Percentiles rank a stretch among this genome's conserved stretches.
Conservation (phyloP, 106 monocot genomes). For the Allium fistulosum region DNA sequence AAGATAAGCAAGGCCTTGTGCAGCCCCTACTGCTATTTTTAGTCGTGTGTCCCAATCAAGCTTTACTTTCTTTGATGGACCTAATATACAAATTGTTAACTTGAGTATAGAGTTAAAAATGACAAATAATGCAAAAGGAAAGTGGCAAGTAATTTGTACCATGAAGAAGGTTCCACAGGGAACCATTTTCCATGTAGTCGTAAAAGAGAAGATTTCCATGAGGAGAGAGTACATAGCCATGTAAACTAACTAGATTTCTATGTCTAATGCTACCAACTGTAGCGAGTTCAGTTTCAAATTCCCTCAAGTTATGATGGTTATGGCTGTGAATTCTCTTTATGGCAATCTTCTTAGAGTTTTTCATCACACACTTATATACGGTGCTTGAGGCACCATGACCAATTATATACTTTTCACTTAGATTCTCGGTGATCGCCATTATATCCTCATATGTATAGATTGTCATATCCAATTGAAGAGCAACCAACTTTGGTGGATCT, state of each 20-base stretch:
- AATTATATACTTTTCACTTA: constrained; percentile 84
- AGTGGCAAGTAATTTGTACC: constrained; percentile 17
- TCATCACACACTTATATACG: constrained; percentile 78
- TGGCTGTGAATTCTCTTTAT: constrained; percentile 73
- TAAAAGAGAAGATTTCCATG: constrained; percentile 96
- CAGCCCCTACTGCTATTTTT: constrained; percentile 86
- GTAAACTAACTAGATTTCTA: constrained; percentile 83
- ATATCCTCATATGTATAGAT: constrained; percentile 88
- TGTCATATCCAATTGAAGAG: constrained; percentile 91
- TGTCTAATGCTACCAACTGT: constrained; percentile 93
- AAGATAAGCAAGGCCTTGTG: constrained; percentile 84
- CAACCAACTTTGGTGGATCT: constrained; percentile 78
- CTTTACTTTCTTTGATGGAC: constrained; percentile 87
- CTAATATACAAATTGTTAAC: constrained; percentile 16
- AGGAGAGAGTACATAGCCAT: constrained; percentile 86
- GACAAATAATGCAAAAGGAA: too few species aligned
- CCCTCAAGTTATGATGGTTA: constrained; percentile 37
- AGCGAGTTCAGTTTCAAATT: constrained; percentile 88
- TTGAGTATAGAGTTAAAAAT: too few species aligned
- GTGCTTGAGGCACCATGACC: constrained; percentile 91
- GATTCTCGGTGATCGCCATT: constrained; percentile 77
- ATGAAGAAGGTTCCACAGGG: constrained; percentile 97
- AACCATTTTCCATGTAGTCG: constrained; percentile 98
- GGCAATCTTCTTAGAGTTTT: constrained; percentile 74
- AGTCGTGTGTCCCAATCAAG: constrained; percentile 93